A percentile compares a stretch with the other conserved stretches of the same genome.
Conservation (phyloP, 257 asterid species). For the Euphrasia confusa region DNA sequence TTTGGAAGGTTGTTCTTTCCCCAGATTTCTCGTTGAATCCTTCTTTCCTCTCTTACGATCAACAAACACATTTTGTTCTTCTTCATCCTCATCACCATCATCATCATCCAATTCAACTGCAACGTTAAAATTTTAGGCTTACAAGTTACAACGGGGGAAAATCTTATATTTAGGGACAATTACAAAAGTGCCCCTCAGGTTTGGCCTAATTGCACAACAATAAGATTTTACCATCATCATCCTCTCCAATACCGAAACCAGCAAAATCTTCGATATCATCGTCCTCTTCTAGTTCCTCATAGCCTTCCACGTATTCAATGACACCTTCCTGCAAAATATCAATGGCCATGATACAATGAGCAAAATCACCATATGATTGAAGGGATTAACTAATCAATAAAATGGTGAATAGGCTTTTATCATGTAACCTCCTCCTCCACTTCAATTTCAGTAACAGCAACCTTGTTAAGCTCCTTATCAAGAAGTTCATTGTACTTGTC, state of each 20-base stretch:
- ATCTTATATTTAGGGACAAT: not conserved
- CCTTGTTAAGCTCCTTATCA: constrained; percentile 40
- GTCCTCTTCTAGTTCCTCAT: constrained; percentile 88
- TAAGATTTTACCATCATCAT: constrained; percentile 25
- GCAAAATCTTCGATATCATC: constrained; percentile 86
- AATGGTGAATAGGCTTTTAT: not conserved
- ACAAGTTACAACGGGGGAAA: not conserved
- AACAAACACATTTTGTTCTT: constrained; percentile 32
- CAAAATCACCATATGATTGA: constrained; percentile 4
- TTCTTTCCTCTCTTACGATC: constrained; percentile 42
- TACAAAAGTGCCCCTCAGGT: not conserved
- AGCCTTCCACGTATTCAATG: constrained; percentile 83
- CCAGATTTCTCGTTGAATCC: constrained; percentile 45
- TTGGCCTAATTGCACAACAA: not conserved
- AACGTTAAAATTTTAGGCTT: constrained; percentile 5
- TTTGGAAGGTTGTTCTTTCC: constrained; percentile 42
- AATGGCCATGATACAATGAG: constrained; percentile 21
- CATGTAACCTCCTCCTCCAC: constrained; percentile 50
- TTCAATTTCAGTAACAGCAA: constrained; percentile 43
- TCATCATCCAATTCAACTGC: constrained; percentile 43
- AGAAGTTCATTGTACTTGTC: constrained; percentile 54
- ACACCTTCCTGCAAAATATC: constrained; percentile 47
- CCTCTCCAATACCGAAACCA: constrained; percentile 33
- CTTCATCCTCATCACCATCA: constrained; percentile 32
- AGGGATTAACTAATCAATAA: constrained; percentile 4